These are phyloP conservation scores for Potentilla sterilis DNA, from an alignment of 306 rosid species.

Conservation along the genomic window DNA sequence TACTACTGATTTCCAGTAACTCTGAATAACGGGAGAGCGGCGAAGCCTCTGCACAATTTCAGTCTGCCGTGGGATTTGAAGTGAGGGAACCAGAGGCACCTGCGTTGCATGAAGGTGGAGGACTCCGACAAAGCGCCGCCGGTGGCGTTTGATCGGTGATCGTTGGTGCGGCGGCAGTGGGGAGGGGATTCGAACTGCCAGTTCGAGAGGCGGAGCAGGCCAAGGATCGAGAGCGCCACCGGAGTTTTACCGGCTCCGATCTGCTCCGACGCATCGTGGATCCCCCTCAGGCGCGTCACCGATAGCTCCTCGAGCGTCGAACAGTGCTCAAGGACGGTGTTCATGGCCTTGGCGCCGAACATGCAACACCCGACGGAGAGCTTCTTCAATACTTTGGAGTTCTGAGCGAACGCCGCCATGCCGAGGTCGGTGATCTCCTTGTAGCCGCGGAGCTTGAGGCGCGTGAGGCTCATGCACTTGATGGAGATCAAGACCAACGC, in stretches of 20 bases:
- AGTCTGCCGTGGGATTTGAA: too few species aligned
- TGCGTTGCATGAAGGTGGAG: too few species aligned
- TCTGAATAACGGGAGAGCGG: too few species aligned
- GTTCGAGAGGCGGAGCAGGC: too few species aligned
- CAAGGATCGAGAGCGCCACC: too few species aligned
- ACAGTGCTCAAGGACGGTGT: slow-evolving; percentile 53
- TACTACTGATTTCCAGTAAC: too few species aligned
- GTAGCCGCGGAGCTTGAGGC: slow-evolving; percentile 76
- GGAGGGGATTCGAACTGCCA: too few species aligned
- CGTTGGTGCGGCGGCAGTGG: too few species aligned
- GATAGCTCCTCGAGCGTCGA: slow-evolving; percentile 63
- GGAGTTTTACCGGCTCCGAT: slow-evolving; percentile 41
- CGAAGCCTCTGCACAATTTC: too few species aligned
- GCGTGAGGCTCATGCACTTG: slow-evolving; percentile 56
- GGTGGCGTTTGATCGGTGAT: too few species aligned
- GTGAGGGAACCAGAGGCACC: too few species aligned
- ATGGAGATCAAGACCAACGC: slow-evolving; percentile 54
- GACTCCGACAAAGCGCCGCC: too few species aligned
- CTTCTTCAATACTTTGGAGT: slow-evolving; percentile 61
- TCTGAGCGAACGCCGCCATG: slow-evolving; percentile 52
- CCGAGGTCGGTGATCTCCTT: slow-evolving; percentile 56
- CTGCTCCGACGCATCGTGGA: slow-evolving; percentile 39
- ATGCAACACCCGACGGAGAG: slow-evolving; percentile 64
- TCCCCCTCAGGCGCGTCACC: slow-evolving; percentile 69
- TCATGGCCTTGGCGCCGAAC: slow-evolving; percentile 63